Conservation (phyloP, 108 stramenopile species). For the Cyclostephanos tholiformis region DNA sequence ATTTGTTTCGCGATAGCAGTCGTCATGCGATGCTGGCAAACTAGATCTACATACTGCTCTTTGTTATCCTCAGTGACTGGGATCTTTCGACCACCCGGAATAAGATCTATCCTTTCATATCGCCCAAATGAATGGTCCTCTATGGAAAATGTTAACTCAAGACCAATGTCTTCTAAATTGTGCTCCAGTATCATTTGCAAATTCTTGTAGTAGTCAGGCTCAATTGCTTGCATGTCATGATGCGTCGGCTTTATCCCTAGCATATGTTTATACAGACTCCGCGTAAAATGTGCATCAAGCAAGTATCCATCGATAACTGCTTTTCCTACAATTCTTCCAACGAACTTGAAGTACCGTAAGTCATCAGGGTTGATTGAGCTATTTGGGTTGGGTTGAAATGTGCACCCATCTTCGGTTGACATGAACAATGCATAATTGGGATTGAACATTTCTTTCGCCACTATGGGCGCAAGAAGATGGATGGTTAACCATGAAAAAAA, state of each 20-base stretch:
- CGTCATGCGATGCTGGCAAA: conserved; percentile 96
- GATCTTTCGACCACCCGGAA: conserved; percentile 90
- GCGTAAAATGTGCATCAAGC: conserved; percentile 97
- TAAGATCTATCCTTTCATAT: conserved; percentile 83
- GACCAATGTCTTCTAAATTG: conserved; percentile 91
- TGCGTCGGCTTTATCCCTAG: conserved; percentile 87
- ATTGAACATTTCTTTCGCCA: conserved; percentile 98
- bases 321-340: conserved; percentile 97
- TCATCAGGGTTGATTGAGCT: conserved; percentile 95
- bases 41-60: conserved; percentile 91
- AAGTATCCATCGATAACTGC: conserved; percentile 97
- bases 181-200: conserved; percentile 91
- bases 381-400: conserved; percentile 97
- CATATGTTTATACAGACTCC: conserved; percentile 99
- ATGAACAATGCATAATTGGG: conserved; percentile 97
- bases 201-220: conserved; percentile 98
- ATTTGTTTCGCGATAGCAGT: conserved; percentile 93
- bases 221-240: conserved; percentile 98
- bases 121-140: conserved; percentile 89
- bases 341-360: conserved; percentile 95
- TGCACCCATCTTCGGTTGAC: conserved; percentile 95
- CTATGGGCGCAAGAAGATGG: no score
- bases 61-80: conserved; percentile 94
- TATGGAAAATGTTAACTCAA: conserved; percentile 92
- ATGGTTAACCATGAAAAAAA: no score